Evolutionary conservation across 441 rosid genomes (phyloP).

Genomic region (Erysimum pusillum): DNA sequence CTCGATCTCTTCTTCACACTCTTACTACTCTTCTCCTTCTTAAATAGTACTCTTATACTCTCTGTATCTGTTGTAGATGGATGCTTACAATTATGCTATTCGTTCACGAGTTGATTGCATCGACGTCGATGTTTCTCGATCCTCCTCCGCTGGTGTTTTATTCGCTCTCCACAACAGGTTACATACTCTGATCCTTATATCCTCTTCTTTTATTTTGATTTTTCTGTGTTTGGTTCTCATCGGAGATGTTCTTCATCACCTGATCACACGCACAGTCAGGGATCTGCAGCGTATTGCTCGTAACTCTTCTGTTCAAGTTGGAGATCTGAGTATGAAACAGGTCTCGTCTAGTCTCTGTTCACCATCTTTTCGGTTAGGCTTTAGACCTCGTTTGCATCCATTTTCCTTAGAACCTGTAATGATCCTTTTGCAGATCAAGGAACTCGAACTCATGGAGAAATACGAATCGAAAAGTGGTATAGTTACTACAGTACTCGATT

Average conservation of each 20-base stretch:
- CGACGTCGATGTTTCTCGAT: slow-evolving; percentile 95
- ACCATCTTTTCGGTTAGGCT: slow-evolving; percentile 15
- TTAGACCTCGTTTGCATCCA: slow-evolving; percentile 6
- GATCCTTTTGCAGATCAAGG: slow-evolving; percentile 69
- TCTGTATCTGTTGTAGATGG: slow-evolving; percentile 57
- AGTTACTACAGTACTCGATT: too few species aligned
- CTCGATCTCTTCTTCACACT: slow-evolving; percentile 24
- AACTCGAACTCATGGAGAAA: too few species aligned
- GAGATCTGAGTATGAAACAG: slow-evolving; percentile 80
- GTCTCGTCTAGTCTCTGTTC: slow-evolving; percentile 52
- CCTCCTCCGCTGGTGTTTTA: slow-evolving; percentile 86
- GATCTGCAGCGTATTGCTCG: slow-evolving; percentile 94
- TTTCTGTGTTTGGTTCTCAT: slow-evolving; percentile 30
- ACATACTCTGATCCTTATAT: slow-evolving; percentile 8
- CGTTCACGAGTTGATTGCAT: slow-evolving; percentile 86
- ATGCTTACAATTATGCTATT: slow-evolving; percentile 77
- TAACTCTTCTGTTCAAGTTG: slow-evolving; percentile 74
- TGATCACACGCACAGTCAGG: slow-evolving; percentile 71
- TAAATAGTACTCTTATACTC: slow-evolving; percentile 19
- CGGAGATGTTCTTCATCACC: slow-evolving; percentile 16
- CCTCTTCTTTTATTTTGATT: not conserved
- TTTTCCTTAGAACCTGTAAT: slow-evolving; percentile 45
- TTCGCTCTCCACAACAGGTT: slow-evolving; percentile 97
- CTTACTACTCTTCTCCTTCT: not conserved
- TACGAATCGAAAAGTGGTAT: too few species aligned